phyloP scores from a whole-genome alignment of 441 rosid genomes.

The Croton setiger region DNA sequence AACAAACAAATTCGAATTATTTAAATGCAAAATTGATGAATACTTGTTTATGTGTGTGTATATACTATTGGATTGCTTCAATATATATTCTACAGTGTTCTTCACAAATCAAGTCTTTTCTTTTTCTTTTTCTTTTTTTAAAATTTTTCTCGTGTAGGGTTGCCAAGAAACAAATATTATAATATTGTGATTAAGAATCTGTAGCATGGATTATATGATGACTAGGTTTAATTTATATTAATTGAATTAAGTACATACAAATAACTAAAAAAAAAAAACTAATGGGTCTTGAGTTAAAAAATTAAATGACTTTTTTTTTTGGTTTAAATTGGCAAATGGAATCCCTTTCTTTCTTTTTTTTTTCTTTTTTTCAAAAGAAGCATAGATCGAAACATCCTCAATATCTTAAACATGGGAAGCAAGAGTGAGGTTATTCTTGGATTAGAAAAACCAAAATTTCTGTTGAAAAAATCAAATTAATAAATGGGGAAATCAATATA shows the following conservation, averaged over 20 bases:
- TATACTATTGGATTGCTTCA: no score
- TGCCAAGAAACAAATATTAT: conserved; percentile 35
- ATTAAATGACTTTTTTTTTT: neutral
- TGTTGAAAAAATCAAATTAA: neutral
- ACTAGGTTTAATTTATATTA: conserved; percentile 19
- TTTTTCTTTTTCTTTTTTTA: neutral
- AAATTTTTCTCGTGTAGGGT: conserved; percentile 27
- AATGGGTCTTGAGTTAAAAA: conserved; percentile 21
- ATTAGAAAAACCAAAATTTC: neutral
- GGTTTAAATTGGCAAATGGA: conserved; percentile 11
- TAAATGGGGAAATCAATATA: neutral
- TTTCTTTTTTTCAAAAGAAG: conserved; percentile 19
- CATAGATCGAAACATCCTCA: conserved; percentile 16
- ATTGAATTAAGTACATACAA: conserved; percentile 3
- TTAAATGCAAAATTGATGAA: neutral
- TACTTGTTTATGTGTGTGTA: no score
- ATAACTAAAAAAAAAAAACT: neutral
- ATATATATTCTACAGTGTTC: no score
- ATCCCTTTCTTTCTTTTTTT: no score
- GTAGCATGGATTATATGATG: conserved; percentile 23
- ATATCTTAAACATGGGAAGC: neutral
- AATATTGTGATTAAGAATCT: conserved; percentile 27
- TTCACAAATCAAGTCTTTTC: no score
- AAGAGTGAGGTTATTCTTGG: conserved; percentile 18
- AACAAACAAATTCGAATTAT: conserved; percentile 5